phyloP scores from a whole-genome alignment of 2,329 filamentous ascomycete genomes.

The Kalmusia sp. region DNA sequence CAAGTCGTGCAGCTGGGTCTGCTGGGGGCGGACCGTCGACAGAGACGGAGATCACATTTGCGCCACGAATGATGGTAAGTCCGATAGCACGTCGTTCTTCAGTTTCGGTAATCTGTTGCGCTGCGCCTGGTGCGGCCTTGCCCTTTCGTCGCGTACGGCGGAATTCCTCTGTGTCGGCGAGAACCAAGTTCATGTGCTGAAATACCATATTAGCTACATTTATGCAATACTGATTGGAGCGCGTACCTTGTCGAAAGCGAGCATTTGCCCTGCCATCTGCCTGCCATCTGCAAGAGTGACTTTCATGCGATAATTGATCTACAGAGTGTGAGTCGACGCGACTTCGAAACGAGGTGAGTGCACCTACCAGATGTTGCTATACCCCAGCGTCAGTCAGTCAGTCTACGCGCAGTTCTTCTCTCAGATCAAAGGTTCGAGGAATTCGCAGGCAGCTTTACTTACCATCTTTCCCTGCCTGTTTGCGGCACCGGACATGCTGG shows the following conservation, averaged over 20 bases:
- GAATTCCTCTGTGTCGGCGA: conserved; percentile 85
- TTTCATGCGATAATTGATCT: conserved; percentile 99
- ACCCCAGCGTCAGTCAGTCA: conserved; percentile 49
- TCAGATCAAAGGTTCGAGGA: conserved; percentile 44
- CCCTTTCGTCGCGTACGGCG: conserved; percentile 50
- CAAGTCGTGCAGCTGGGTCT: conserved; percentile 88
- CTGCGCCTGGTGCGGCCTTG: conserved; percentile 72
- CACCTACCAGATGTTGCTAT: conserved; percentile 71
- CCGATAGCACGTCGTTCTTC: conserved; percentile 99
- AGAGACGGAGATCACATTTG: conserved; percentile 91
- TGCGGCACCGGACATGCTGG: conserved; percentile 52
- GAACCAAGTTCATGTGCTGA: conserved; percentile 98
- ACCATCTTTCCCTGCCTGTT: conserved; percentile 99
- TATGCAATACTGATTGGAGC: conserved; percentile 3
- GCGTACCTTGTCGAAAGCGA: conserved; percentile 93
- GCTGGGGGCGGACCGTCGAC: conserved; percentile 95
- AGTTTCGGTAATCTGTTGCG: conserved; percentile 75
- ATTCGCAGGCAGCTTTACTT: conserved; percentile 57
- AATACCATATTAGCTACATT: conserved; percentile 20
- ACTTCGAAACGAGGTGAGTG: conserved; percentile 19
- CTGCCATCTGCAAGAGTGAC: conserved; percentile 93
- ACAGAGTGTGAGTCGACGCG: conserved; percentile 28
- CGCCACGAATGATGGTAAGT: conserved; percentile 91
- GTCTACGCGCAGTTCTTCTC: conserved; percentile 54
- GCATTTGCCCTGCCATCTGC: conserved; percentile 97